A percentile compares a stretch with the other conserved stretches of the same genome.
phyloP scores from a whole-genome alignment of 1,284 basidiomycete species.

The Moesziomyces sp. region DNA sequence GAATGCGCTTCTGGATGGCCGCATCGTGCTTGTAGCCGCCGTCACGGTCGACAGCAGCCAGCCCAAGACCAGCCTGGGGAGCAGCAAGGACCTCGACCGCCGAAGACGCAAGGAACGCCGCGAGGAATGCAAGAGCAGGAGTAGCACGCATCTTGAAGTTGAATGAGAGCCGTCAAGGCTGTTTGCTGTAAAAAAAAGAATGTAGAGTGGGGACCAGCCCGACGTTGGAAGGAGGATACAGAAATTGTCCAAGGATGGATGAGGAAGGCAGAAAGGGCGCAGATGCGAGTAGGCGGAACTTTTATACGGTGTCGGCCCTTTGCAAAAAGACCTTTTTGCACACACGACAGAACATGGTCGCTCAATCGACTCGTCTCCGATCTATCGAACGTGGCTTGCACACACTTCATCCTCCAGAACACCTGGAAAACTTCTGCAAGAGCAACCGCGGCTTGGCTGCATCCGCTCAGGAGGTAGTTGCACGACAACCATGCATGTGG shows the following conservation, averaged over 20 bases:
- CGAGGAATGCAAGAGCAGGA: slow-evolving; percentile 28
- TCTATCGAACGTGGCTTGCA: too few relatives aligned
- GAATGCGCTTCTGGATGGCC: not conserved
- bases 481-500: too few relatives aligned
- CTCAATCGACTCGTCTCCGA: too few relatives aligned
- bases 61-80: slow-evolving; percentile 10
- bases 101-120: slow-evolving; percentile 16
- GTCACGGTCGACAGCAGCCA: not conserved
- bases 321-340: too few relatives aligned
- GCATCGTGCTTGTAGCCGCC: too few relatives aligned
- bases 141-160: slow-evolving; percentile 25
- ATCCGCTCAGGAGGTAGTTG: too few relatives aligned
- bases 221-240: not conserved
- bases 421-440: too few relatives aligned
- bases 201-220: slow-evolving; percentile 32
- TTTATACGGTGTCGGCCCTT: too few relatives aligned
- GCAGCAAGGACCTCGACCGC: slow-evolving; percentile 10
- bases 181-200: slow-evolving; percentile 1
- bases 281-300: not conserved
- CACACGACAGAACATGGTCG: too few relatives aligned
- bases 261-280: not conserved
- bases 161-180: slow-evolving; percentile 4
- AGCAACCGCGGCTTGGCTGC: too few relatives aligned
- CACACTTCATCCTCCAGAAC: too few relatives aligned
- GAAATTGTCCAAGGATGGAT: not conserved